Evolutionary conservation across 495 filamentous ascomycete species (phyloP), one percentile per base, ranked within the genome.

Genomic region (Daldinia bambusicola): DNA sequence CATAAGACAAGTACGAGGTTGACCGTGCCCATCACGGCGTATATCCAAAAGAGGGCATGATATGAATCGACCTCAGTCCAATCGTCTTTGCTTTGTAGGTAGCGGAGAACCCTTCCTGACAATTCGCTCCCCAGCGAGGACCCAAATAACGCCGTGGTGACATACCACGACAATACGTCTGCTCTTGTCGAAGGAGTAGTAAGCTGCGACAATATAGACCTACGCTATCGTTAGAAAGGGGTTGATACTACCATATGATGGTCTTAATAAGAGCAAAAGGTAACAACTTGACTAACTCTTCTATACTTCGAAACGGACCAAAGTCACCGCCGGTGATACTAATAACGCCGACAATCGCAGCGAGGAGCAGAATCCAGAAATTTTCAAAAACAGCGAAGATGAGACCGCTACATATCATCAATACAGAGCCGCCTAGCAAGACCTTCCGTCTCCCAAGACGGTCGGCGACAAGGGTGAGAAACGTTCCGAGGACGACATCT

Each of bases 151-250:
- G 88, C 88, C 10, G 65, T 75, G 16, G 66, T 71, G n/a, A 77
- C 75, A 74, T 95, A 93, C 93, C 93, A 96, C 7, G 92, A 89
- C 72, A 93, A 91, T 20, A 96, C 87, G 80, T 94, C 92, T 51
- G 89, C 84, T 52, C 92, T 84, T 10, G 80, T 77, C 20, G 84
- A 84, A 20, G 87, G 79, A 0, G 83, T 81, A 0, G 89, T 91
- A 16, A 96, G 84, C 67, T 95, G 92, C 6, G 92, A 90, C 10
- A 95, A 76, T 2, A 90, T 90, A 3, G 90, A 91, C 61, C 75
- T 77, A 52, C 18, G 22, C n/a, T 9, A 20, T 18, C 37, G 43
- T 75, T 12, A 75, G 69, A 34, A 20, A 36, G 26, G 26, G 26
- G 26, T 3, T 26, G 26, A 26, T 26, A 26, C 26, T 26, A 26